Evolutionary conservation across 345 rosid species (phyloP).

Genomic region (Eucalyptus brandiana): DNA sequence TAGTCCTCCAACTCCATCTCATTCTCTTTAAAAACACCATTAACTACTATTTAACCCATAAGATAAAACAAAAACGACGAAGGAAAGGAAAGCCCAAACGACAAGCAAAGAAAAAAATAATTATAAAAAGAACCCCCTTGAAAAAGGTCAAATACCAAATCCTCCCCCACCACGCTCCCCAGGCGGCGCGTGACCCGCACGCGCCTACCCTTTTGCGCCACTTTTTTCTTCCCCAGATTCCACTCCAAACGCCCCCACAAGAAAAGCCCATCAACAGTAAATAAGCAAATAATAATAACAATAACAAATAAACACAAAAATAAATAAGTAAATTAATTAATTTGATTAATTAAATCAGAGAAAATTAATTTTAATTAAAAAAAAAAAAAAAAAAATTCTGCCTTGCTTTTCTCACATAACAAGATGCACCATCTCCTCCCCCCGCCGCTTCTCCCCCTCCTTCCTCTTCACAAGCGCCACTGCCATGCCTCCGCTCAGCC

Average conservation of each 20-base stretch:
- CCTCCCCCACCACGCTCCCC: background rate
- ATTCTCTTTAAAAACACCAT: background rate
- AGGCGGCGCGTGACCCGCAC: background rate
- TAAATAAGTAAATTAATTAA: background rate
- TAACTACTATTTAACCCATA: background rate
- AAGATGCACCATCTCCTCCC: background rate
- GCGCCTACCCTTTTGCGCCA: background rate
- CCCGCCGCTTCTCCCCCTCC: background rate
- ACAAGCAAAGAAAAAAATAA: background rate
- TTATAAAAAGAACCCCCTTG: background rate
- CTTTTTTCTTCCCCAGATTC: background rate
- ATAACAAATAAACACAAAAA: background rate
- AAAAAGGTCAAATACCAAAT: background rate
- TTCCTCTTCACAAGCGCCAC: background rate
- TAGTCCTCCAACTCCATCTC: background rate
- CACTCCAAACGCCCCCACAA: background rate
- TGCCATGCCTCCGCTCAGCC: background rate
- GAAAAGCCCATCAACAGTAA: background rate
- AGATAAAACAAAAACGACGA: background rate
- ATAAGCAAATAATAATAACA: background rate
- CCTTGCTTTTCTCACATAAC: background rate
- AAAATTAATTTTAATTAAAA: background rate
- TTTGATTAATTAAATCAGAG: background rate
- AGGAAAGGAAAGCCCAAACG: background rate
- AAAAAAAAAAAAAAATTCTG: background rate